Conservation (phyloP, 371 early-diverging fungal species). For the Astathelohania contejeani region DNA sequence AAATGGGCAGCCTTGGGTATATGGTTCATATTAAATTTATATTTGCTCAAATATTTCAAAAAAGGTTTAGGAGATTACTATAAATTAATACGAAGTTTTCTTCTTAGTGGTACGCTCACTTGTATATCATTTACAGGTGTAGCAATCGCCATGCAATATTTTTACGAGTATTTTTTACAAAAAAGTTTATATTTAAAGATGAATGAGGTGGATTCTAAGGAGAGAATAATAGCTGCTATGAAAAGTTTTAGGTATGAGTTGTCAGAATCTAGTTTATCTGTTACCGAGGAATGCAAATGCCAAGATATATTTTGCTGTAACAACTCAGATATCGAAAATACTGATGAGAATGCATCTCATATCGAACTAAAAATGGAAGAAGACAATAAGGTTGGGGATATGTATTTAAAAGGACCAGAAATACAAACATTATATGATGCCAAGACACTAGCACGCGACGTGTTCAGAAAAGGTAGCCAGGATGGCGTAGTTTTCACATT, state of each 20-base stretch:
- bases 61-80: constrained; percentile 10
- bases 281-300: constrained; percentile 7
- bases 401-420: constrained; percentile 36
- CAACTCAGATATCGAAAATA: not conserved
- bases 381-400: constrained; percentile 8
- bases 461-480: constrained; percentile 37
- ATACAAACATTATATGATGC: constrained; percentile 38
- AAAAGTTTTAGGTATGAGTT: constrained; percentile 46
- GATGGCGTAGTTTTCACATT: constrained; percentile 30
- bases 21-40: constrained; percentile 38
- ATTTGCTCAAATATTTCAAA: constrained; percentile 23
- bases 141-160: constrained; percentile 27
- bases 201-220: constrained; percentile 41
- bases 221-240: constrained; percentile 44
- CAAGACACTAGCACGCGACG: constrained; percentile 45
- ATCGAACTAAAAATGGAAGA: constrained; percentile 7
- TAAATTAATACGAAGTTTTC: constrained; percentile 7
- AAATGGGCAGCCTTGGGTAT: constrained; percentile 8
- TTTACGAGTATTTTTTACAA: constrained; percentile 39
- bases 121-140: constrained; percentile 21
- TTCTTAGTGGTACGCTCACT: constrained; percentile 35
- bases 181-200: constrained; percentile 40
- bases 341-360: constrained; percentile 17
- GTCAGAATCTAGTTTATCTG: not conserved
- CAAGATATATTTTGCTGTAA: constrained; percentile 25